Base-by-base conservation (phyloP, 352 stramenopile species). In the Phytophthora crassamura region DNA sequence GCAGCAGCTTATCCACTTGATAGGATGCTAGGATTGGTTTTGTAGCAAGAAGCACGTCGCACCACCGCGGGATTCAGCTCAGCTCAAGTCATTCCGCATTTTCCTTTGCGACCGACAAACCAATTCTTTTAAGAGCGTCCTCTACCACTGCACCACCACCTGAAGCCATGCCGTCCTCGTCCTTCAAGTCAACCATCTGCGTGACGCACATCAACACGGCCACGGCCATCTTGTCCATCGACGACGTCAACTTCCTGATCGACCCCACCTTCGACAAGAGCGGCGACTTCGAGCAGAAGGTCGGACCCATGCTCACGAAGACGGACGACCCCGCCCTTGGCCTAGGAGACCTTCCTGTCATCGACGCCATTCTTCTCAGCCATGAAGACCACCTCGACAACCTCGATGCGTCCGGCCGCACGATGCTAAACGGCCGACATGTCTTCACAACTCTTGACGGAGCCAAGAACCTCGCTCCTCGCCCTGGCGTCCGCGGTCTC, bases 351-450 rank as follows among this genome's bases (percentile, higher is more conserved):
- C 48, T 81, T 35, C 73, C 73, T 1, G 57, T 66, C 9, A 75
- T 78, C 25, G 53, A 78, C 34, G 65, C 65, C 5, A 55, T 81
- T 12, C 52, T 82, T 10, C 60, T 82, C 12, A 78, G 67, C 20
- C 74, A 79, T 34, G 70, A 82, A 64, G 70, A 80, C 42, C 74
- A 80, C 34, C 20, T 63, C 7, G 71, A 82, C 57, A 82, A 82
- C 35, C 67, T 82, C 33, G 75, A 83, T 48, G 14, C 48, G 15
- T 53, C 54, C 1, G 75, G 68, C 0, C 38, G 75, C 25, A 80
- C 72, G 18, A 50, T 83, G 39, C 59, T 83, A 11, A 77, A 83
- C 11, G 75, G 72, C n/a, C 69, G 75, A 22, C 69, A 70, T 36
- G 64, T 80, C 12, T 36, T 83, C 41, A 83, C 68, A 28, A 80